Conservation (phyloP, 1,139 yeast genomes). For the Yamadazyma dendronema region DNA sequence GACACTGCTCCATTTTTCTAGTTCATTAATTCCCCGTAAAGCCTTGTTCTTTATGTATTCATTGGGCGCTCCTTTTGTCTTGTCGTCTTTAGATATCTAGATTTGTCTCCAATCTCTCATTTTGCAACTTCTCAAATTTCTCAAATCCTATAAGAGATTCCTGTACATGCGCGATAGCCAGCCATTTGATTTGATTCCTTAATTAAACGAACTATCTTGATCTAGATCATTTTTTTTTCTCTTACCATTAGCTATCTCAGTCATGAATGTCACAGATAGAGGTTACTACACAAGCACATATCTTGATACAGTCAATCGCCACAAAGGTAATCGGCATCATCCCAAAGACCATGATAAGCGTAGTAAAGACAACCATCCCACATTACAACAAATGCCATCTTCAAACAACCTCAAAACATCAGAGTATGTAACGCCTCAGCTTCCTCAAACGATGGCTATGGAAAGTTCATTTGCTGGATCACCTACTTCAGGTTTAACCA, state of each 20-base stretch:
- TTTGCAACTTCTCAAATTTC: not conserved
- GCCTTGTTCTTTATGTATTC: no score
- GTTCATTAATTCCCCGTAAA: no score
- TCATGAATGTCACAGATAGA: conserved; percentile 30
- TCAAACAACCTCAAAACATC: conserved; percentile 1
- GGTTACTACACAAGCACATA: conserved; percentile 29
- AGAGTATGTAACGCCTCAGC: not conserved
- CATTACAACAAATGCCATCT: conserved; percentile 1
- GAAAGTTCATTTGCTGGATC: not conserved
- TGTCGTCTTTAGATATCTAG: no score
- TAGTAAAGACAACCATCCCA: not conserved
- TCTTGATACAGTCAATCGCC: conserved; percentile 19
- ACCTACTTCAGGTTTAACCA: not conserved
- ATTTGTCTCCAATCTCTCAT: no score
- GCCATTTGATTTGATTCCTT: conserved; percentile 1
- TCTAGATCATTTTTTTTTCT: not conserved
- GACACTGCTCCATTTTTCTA: no score
- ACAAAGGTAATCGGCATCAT: conserved; percentile 5
- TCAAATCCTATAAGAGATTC: no score
- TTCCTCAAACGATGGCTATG: not conserved
- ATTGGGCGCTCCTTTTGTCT: no score
- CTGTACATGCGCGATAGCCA: not conserved
- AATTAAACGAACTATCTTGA: not conserved
- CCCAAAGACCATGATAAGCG: conserved; percentile 1
- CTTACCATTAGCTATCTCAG: not conserved